A percentile compares a stretch with the other conserved stretches of the same genome.
Conservation (phyloP, 129 eudicot genomes). For the Flaveria bidentis region DNA sequence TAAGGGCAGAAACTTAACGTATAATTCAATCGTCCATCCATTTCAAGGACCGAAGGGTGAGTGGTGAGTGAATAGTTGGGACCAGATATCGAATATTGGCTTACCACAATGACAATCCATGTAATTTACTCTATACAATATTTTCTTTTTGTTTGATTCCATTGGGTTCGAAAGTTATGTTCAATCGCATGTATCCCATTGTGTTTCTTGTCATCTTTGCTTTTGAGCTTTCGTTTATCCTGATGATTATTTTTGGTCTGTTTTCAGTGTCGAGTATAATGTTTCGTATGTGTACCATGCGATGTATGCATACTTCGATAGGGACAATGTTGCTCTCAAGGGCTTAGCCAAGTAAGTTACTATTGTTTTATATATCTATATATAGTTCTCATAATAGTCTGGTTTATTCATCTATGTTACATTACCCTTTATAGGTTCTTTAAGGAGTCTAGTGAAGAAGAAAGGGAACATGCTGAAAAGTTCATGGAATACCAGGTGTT, state of each 20-base stretch:
- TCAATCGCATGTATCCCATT: neutral
- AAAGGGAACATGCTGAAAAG: constrained; percentile 88
- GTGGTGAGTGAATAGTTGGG: too few species aligned
- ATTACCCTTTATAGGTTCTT: constrained; percentile 52
- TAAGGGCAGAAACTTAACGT: too few species aligned
- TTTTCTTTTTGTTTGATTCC: neutral
- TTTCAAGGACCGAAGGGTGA: too few species aligned
- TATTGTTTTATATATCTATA: neutral
- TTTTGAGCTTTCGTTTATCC: constrained; percentile 1
- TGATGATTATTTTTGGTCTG: constrained; percentile 15
- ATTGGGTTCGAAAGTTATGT: neutral
- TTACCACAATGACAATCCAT: too few species aligned
- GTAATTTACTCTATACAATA: neutral
- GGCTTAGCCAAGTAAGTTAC: constrained; percentile 82
- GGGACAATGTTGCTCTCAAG: constrained; percentile 91
- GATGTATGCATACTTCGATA: constrained; percentile 83
- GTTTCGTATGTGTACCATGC: constrained; percentile 94
- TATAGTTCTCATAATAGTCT: neutral
- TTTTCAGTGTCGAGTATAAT: constrained; percentile 79
- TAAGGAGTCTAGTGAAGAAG: constrained; percentile 91
- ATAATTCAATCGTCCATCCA: too few species aligned
- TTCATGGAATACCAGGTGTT: constrained; percentile 91
- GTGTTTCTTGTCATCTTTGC: neutral
- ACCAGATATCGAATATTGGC: too few species aligned
- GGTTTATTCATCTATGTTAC: neutral